A percentile compares a stretch with the other conserved stretches of the same genome.
These are phyloP conservation scores for Furcasterigmium sp. DNA, from an alignment of 2,329 filamentous ascomycete species.

Conservation along the genomic window DNA sequence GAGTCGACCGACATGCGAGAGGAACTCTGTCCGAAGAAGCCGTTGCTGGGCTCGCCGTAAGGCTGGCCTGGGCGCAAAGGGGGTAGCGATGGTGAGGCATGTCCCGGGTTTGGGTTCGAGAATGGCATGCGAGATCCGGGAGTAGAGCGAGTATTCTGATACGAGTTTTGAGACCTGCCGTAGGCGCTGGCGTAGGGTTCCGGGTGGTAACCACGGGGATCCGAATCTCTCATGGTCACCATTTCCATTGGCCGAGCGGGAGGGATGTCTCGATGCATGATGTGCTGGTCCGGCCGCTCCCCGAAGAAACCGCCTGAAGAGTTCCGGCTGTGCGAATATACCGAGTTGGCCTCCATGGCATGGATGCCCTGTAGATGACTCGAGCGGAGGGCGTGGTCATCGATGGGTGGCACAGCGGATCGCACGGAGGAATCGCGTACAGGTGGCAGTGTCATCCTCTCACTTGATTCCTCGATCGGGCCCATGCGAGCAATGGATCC, in stretches of 20 bases:
- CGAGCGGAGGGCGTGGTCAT: not conserved
- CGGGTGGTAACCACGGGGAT: not conserved
- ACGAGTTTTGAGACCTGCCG: not conserved
- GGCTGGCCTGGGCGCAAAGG: slow-evolving; percentile 7
- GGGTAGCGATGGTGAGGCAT: slow-evolving; percentile 10
- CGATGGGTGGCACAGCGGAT: slow-evolving; percentile 1
- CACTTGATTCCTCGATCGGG: too few relatives aligned
- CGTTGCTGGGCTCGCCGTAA: not conserved
- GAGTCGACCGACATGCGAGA: not conserved
- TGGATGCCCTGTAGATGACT: not conserved
- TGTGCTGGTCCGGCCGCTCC: not conserved
- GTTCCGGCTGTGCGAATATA: not conserved
- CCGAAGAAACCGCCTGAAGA: not conserved
- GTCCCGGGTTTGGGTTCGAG: slow-evolving; percentile 8
- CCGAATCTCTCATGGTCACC: slow-evolving; percentile 6
- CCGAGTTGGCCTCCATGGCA: not conserved
- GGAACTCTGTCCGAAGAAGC: not conserved
- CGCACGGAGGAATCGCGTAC: not conserved
- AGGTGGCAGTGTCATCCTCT: not conserved
- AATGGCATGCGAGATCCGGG: slow-evolving; percentile 11
- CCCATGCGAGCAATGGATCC: too few relatives aligned
- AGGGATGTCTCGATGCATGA: slow-evolving; percentile 1
- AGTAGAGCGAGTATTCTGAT: not conserved
- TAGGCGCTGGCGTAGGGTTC: not conserved
- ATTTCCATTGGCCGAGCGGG: slow-evolving; percentile 11